Evolutionary conservation across 2,329 filamentous ascomycete genomes (phyloP), one percentile per base, ranked within the genome.

Genomic region (Aquanectria penicillioides): DNA sequence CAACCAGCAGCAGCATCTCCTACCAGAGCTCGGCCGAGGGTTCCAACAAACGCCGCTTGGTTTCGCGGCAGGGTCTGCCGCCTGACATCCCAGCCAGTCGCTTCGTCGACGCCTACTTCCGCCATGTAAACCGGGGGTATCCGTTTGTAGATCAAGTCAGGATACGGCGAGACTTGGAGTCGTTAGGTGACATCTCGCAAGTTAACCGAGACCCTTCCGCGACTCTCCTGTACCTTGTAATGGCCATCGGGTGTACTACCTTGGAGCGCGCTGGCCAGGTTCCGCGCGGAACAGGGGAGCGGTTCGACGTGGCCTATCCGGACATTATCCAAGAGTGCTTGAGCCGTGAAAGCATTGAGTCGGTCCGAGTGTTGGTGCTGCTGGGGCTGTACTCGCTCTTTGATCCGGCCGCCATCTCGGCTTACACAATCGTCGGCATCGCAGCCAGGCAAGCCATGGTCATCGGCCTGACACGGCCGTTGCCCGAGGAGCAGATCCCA

Each of bases 181-280:
- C 67, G 6, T 57, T 68, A 5, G 64, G 69, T 5, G 71, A 73
- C 28, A 57, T 67, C 18, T 72, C 73, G 25, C 73, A 74, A 5
- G 57, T 47, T 4, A 62, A 63, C 36, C 63, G 64, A 40, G 67
- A 69, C 37, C 66, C 67, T 17, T 62, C 64, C 12, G 63, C 68
- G 50, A 80, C 75, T 5, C 54, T 77, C 5, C 61, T 80, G 3
- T 78, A 78, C 57, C 74, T 81, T 5, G 72, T 81, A 61, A 80
- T 81, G 76, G 78, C 79, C 20, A 80, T 81, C 31, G 79, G 79
- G 0, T 78, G 75, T 48, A 80, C 78, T 0, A 81, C 78, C 0
- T 64, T 81, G 15, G 74, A 79, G 57, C 70, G 79, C 1, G 78
- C 77, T 2, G 78, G 78, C 1, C 75, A 80, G 53, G 70, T 79